A percentile compares a stretch with the other conserved stretches of the same genome.
Conservation (phyloP, 805 yeast genomes). For the Wickerhamiella shivajii region DNA sequence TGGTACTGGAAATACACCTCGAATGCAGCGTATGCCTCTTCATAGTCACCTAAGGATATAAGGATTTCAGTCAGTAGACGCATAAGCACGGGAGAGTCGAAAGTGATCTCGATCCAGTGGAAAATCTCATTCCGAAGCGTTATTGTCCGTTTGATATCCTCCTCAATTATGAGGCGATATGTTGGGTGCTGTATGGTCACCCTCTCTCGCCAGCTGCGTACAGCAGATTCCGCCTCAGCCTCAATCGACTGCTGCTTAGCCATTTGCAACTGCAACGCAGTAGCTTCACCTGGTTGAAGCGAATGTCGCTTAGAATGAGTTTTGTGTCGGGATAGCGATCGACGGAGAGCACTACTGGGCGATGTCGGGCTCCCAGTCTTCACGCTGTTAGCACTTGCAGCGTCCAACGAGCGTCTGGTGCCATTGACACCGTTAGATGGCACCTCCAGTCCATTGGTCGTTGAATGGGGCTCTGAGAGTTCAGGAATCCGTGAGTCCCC, state of each 20-base stretch:
- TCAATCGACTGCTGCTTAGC: conserved; percentile 1
- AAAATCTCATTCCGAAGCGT: conserved; percentile 12
- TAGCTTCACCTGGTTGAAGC: too few species aligned
- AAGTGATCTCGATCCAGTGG: conserved; percentile 18
- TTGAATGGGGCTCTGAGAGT: too few species aligned
- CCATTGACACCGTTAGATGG: too few species aligned
- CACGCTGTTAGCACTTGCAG: too few species aligned
- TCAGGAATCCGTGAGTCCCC: conserved; percentile 3
- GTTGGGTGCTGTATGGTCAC: conserved; percentile 9
- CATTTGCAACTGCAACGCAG: conserved; percentile 6
- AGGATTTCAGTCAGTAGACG: conserved; percentile 21
- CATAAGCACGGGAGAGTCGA: conserved; percentile 25
- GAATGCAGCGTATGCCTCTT: conserved; percentile 24
- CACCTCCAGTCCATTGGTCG: too few species aligned
- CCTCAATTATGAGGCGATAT: conserved; percentile 9
- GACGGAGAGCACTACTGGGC: too few species aligned
- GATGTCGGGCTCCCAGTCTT: too few species aligned
- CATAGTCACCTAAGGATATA: conserved; percentile 16
- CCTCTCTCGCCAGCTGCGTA: conserved; percentile 18
- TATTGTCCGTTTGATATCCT: conserved; percentile 10
- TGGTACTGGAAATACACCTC: conserved; percentile 22
- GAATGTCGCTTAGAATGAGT: too few species aligned
- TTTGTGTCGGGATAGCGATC: too few species aligned
- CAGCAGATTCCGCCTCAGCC: conserved; percentile 13
- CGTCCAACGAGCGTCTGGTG: too few species aligned